Conservation (phyloP, 116 monocot species). For the Phalaenopsis hybrid region DNA sequence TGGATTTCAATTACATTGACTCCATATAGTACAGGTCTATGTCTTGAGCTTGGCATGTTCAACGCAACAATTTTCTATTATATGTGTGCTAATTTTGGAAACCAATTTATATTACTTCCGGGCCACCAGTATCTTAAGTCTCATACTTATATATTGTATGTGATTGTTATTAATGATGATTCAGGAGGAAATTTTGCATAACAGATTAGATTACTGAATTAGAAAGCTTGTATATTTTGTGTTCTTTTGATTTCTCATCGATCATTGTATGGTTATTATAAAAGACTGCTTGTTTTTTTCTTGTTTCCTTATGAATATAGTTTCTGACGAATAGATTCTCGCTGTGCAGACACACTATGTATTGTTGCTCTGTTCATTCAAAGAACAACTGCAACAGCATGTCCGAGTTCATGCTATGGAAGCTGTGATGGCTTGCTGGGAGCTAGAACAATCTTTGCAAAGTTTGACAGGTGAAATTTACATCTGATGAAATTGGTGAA, state of each 20-base stretch:
- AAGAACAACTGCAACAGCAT: slow-evolving; percentile 81
- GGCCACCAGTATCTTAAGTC: not conserved
- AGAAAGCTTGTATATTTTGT: not conserved
- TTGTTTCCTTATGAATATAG: not conserved
- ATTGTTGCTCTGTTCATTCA: slow-evolving; percentile 69
- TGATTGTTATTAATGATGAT: too few species aligned
- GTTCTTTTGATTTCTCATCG: not conserved
- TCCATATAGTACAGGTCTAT: too few species aligned
- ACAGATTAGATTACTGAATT: not conserved
- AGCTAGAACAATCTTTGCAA: slow-evolving; percentile 72
- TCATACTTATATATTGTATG: too few species aligned
- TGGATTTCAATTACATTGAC: too few species aligned
- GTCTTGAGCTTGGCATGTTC: too few species aligned
- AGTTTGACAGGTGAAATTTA: slow-evolving; percentile 52
- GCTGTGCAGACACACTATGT: slow-evolving; percentile 61
- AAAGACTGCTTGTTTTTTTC: not conserved
- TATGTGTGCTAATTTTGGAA: too few species aligned
- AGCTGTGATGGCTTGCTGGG: slow-evolving; percentile 91
- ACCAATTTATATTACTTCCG: too few species aligned
- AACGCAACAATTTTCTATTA: too few species aligned
- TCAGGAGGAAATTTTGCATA: not conserved
- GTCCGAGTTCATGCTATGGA: slow-evolving; percentile 87
- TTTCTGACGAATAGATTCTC: slow-evolving; percentile 3
- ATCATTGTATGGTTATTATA: not conserved
- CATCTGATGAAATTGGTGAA: not conserved